Percentiles rank a stretch among this genome's conserved stretches.
Evolutionary conservation across 2,329 filamentous ascomycete genomes (phyloP).

Genomic region (Microsporum ferrugineum): DNA sequence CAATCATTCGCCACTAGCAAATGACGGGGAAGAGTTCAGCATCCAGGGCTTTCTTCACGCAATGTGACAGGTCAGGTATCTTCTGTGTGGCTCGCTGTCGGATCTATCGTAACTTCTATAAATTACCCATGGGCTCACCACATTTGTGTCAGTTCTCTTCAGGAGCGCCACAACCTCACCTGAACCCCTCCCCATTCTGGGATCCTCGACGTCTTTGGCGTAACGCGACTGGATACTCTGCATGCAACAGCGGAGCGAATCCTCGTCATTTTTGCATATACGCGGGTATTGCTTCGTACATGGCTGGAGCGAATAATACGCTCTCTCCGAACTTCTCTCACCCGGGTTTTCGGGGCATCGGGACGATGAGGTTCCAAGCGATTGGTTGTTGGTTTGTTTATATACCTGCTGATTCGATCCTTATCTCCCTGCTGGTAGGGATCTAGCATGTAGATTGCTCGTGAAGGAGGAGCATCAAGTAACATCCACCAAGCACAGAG

Average conservation of each 20-base stretch:
- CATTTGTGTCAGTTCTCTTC: conserved; percentile 1
- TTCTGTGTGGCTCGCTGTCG: conserved; percentile 1
- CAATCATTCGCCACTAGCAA: not conserved
- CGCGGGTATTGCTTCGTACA: conserved; percentile 1
- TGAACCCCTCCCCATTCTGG: conserved; percentile 1
- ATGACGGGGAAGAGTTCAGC: conserved; percentile 1
- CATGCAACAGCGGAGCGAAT: not conserved
- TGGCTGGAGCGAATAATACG: not conserved
- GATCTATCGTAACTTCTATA: conserved; percentile 1
- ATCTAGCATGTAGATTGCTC: not conserved
- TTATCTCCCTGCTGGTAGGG: not conserved
- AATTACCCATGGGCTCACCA: conserved; percentile 3
- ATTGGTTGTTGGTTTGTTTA: not conserved
- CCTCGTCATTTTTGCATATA: not conserved
- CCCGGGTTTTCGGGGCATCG: not conserved
- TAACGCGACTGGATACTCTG: conserved; percentile 1
- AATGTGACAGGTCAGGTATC: conserved; percentile 3
- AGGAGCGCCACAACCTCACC: not conserved
- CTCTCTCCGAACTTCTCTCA: not conserved
- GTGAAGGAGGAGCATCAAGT: not conserved
- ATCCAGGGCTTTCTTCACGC: not conserved
- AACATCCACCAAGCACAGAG: not conserved
- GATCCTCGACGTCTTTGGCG: not conserved
- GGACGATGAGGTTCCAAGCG: not conserved
- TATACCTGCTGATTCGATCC: not conserved